Conservation (phyloP, 177 flowering plant genomes). For the Vitis hybrid region DNA sequence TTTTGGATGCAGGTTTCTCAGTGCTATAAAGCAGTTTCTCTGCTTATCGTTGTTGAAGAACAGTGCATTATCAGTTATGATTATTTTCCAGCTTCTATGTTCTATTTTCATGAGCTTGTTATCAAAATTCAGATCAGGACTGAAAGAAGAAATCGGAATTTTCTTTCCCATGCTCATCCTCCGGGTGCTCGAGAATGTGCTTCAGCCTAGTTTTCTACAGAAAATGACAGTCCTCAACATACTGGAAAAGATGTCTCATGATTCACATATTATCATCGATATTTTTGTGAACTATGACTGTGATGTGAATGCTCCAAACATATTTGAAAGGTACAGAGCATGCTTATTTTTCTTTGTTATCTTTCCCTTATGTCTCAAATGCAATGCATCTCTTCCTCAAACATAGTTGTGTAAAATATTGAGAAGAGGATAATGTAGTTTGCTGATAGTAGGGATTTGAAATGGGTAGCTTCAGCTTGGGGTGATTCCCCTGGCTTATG, state of each 20-base stretch:
- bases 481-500: no score
- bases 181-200: constrained; percentile 97
- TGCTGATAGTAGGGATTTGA: no score
- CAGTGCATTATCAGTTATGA: constrained; percentile 95
- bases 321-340: constrained; percentile 77
- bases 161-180: constrained; percentile 97
- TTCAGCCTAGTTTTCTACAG: constrained; percentile 95
- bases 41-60: constrained; percentile 95
- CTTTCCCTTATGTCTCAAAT: constrained; percentile 3
- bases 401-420: no score
- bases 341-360: neutral
- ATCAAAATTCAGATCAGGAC: constrained; percentile 75
- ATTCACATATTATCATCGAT: constrained; percentile 80
- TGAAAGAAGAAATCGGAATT: constrained; percentile 92
- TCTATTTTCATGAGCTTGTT: constrained; percentile 75
- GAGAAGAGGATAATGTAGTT: no score
- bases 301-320: constrained; percentile 94
- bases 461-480: no score
- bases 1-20: constrained; percentile 48
- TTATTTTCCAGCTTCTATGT: constrained; percentile 92
- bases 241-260: constrained; percentile 79
- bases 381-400: neutral
- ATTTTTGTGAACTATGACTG: constrained; percentile 97
- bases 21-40: constrained; percentile 79
- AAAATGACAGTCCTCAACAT: constrained; percentile 93